phyloP scores from a whole-genome alignment of 768 basidiomycete species.

The Naganishia friedmannii region DNA sequence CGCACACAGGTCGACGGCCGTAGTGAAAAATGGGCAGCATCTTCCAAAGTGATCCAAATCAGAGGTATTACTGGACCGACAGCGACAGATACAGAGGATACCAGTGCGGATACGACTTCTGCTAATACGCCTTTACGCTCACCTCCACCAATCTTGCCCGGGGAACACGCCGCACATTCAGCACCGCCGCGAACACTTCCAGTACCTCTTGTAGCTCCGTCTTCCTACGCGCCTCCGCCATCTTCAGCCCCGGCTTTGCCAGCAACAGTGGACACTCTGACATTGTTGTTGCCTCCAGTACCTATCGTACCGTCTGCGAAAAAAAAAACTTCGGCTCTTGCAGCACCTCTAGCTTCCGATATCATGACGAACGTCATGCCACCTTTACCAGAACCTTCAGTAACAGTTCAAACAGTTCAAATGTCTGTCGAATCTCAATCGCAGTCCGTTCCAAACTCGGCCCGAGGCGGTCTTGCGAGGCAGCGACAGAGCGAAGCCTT shows the following conservation, averaged over 20 bases:
- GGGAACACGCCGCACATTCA: no score
- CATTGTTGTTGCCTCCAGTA: neutral
- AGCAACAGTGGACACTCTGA: neutral
- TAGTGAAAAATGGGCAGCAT: neutral
- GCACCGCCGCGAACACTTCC: no score
- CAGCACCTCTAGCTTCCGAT: neutral
- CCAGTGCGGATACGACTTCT: constrained; percentile 6
- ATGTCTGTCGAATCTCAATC: neutral
- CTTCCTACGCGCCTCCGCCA: neutral
- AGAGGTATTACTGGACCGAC: constrained; percentile 5
- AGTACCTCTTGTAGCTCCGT: neutral
- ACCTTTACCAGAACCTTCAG: neutral
- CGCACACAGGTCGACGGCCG: no score
- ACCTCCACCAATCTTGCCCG: no score
- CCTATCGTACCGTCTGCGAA: neutral
- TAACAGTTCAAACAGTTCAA: neutral
- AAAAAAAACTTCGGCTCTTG: neutral
- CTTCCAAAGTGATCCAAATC: neutral
- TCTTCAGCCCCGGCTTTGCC: neutral
- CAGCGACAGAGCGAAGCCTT: constrained; percentile 7
- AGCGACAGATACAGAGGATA: constrained; percentile 18
- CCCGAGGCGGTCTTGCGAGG: neutral
- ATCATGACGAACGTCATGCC: neutral
- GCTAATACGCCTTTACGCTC: no score
- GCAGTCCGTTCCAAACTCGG: neutral